Evolutionary conservation across 2,329 filamentous ascomycete genomes (phyloP), one percentile per base, ranked within the genome.

Genomic region (Epichloe sibirici): DNA sequence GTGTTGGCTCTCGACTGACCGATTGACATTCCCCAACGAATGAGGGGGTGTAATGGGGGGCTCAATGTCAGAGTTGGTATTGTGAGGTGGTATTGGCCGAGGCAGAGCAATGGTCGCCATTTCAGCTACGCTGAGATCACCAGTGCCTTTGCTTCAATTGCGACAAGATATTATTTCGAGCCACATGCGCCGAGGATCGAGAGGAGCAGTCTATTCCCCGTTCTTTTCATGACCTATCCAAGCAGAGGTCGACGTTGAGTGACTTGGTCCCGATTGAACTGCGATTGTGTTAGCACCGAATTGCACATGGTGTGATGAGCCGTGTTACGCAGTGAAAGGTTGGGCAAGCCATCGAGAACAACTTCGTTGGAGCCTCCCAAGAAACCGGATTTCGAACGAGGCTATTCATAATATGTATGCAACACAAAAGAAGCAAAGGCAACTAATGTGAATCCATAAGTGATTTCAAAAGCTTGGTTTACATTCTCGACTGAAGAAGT

Each of bases 101-200:
- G 74, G 68, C 43, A 81, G 65, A 48, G 78, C 74, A 62, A 81
- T 72, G 51, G 77, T 79, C 54, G 78, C 73, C 78, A 81, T 81
- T 51, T 39, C 47, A 50, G 43, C 34, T 25, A 38, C 4, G 31
- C 12, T 12, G 23, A n/a, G 45, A 13, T 37, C 23, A 45, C 15
- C 15, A 17, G 23, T 48, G 31, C 28, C 28, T 31, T 31, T 48
- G 23, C 2, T 38, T 37, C 3, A 21, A 35, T 45, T 47, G 15
- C 25, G 35, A 17, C 25, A 25, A 38, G 23, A 46, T 38, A 7
- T 38, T 38, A 13, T 51, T 13, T 45, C 34, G 3, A 39, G 12
- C 15, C 39, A 40, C 38, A 23, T 42, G 15, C 39, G 48, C n/a
- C n/a, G n/a, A 44, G 12, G n/a, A 34, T 46, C 6, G 21, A 45